A percentile compares a stretch with the other conserved stretches of the same genome.
phyloP scores from a whole-genome alignment of 2,329 filamentous ascomycete genomes.

The Pseudogymnoascus sp. region DNA sequence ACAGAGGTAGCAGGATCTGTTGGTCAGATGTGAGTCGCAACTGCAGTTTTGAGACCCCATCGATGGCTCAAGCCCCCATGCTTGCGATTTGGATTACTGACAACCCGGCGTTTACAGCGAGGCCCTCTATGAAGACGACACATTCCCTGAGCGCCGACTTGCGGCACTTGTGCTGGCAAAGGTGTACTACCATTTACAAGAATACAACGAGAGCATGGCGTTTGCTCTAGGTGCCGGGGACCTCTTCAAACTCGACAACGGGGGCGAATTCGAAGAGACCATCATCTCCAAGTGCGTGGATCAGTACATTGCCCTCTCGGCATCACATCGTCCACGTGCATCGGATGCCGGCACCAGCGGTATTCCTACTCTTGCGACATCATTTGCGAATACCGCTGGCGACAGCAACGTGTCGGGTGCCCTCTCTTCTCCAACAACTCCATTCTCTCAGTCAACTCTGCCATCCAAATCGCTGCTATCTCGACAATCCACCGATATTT shows the following conservation, averaged over 20 bases:
- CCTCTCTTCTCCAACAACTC: conserved; percentile 80
- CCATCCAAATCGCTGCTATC: conserved; percentile 95
- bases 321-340: conserved; percentile 37
- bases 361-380: conserved; percentile 56
- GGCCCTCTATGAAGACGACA: conserved; percentile 92
- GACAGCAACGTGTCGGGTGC: conserved; percentile 54
- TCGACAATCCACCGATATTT: conserved; percentile 59
- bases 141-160: conserved; percentile 86
- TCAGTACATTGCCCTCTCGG: conserved; percentile 82
- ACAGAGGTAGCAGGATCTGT: conserved; percentile 90
- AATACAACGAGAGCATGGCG: conserved; percentile 98
- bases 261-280: conserved; percentile 95
- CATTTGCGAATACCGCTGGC: conserved; percentile 60
- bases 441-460: conserved; percentile 87
- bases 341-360: conserved; percentile 44
- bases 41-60: background rate
- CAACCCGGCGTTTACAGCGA: conserved; percentile 51
- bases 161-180: conserved; percentile 93
- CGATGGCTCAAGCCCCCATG: background rate
- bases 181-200: conserved; percentile 97
- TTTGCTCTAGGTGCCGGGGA: conserved; percentile 93
- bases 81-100: conserved; percentile 6
- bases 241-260: conserved; percentile 83
- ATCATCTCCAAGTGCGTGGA: conserved; percentile 98
- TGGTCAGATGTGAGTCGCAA: conserved; percentile 71